Evolutionary conservation across 331 rosid genomes (phyloP).

Genomic region (Pyrus hybrid): DNA sequence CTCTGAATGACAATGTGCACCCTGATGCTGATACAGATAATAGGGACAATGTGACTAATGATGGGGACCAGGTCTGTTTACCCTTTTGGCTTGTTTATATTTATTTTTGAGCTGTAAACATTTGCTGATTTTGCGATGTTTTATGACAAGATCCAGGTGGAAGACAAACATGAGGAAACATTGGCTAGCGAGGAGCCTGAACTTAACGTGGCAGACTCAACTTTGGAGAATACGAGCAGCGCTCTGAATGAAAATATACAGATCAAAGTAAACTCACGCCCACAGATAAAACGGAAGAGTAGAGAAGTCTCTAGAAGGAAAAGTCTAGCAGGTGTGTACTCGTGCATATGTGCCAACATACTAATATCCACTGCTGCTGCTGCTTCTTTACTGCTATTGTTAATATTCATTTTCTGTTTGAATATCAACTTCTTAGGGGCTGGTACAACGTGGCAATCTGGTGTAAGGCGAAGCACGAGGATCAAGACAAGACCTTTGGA

Average conservation of each 20-base stretch:
- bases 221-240: slow-evolving; percentile 4
- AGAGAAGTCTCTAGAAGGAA: slow-evolving; percentile 26
- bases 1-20: slow-evolving; percentile 17
- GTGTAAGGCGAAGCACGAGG: slow-evolving; percentile 82
- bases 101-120: background rate
- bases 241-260: slow-evolving; percentile 18
- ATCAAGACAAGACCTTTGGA: slow-evolving; percentile 77
- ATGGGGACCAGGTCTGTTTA: slow-evolving; percentile 29
- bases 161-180: slow-evolving; percentile 24
- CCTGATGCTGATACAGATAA: too few species aligned
- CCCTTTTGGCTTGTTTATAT: background rate
- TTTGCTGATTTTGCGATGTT: slow-evolving; percentile 11
- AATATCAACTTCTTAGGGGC: slow-evolving; percentile 36
- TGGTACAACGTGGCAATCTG: slow-evolving; percentile 51
- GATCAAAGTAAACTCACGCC: slow-evolving; percentile 22
- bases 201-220: slow-evolving; percentile 17
- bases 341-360: background rate
- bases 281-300: slow-evolving; percentile 1
- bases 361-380: background rate
- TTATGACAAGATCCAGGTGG: slow-evolving; percentile 34
- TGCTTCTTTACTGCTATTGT: background rate
- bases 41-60: background rate
- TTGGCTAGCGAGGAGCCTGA: slow-evolving; percentile 23
- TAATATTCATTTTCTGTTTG: background rate
- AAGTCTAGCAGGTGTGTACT: slow-evolving; percentile 64